A percentile compares a stretch with the other conserved stretches of the same genome.
Conservation (phyloP, 208 protist species). For the Trypanosoma rangeli region DNA sequence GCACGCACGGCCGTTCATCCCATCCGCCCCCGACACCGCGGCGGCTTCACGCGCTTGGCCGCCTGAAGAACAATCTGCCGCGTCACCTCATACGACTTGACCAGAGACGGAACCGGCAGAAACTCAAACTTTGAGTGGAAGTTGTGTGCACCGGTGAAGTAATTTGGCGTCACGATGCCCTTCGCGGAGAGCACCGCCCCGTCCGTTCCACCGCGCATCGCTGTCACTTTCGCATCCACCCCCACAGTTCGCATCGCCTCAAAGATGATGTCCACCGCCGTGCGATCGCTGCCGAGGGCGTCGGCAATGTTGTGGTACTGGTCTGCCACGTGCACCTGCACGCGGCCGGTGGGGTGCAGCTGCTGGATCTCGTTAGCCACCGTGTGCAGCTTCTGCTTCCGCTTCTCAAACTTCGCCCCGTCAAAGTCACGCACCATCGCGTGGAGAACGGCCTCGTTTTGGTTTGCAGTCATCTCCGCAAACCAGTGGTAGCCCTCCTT, state of each 20-base stretch:
- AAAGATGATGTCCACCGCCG: conserved; percentile 71
- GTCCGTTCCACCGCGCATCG: conserved; percentile 86
- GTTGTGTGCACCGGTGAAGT: conserved; percentile 88
- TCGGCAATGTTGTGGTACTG: conserved; percentile 83
- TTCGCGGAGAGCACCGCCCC: conserved; percentile 70
- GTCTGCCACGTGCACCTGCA: conserved; percentile 57
- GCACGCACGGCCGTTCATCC: background rate
- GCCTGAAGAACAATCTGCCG: conserved; percentile 63
- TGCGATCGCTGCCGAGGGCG: conserved; percentile 52
- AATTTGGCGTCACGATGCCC: conserved; percentile 80
- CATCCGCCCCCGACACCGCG: conserved; percentile 1
- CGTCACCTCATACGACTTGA: conserved; percentile 82
- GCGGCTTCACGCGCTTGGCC: conserved; percentile 34
- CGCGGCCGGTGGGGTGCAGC: conserved; percentile 65
- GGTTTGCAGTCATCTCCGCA: conserved; percentile 54
- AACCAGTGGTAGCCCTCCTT: conserved; percentile 87
- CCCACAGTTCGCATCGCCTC: conserved; percentile 52
- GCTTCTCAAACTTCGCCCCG: conserved; percentile 39
- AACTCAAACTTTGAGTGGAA: conserved; percentile 90
- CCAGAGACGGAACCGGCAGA: conserved; percentile 77
- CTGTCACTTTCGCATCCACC: conserved; percentile 72
- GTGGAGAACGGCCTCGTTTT: conserved; percentile 42
- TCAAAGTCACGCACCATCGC: conserved; percentile 82
- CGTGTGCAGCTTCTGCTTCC: conserved; percentile 50
- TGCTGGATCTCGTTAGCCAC: conserved; percentile 49